These are phyloP conservation scores for Kickxella alabastrina DNA, from an alignment of 192 early-diverging fungal genomes.

Conservation along the genomic window DNA sequence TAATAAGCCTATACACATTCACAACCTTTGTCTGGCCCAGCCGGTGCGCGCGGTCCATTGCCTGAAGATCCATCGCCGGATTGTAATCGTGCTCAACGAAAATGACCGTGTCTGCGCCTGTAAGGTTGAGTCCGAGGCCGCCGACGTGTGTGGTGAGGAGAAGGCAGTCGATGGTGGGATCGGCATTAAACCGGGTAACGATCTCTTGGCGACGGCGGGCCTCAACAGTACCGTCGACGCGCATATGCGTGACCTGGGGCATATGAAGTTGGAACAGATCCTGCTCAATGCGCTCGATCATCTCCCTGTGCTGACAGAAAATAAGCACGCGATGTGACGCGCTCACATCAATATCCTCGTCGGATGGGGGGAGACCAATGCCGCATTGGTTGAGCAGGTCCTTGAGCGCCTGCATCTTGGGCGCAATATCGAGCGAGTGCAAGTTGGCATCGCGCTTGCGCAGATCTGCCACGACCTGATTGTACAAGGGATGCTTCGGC, in stretches of 20 bases:
- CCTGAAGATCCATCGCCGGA: conserved; percentile 98
- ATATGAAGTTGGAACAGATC: conserved; percentile 78
- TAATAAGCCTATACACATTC: conserved; percentile 97
- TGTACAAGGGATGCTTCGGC: conserved; percentile 82
- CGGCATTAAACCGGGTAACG: conserved; percentile 92
- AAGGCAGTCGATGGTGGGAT: conserved; percentile 92
- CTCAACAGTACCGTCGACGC: conserved; percentile 91
- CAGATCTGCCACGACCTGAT: conserved; percentile 61
- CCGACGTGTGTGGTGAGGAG: conserved; percentile 96
- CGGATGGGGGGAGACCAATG: conserved; percentile 71
- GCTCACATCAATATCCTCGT: conserved; percentile 51
- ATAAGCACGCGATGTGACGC: conserved; percentile 88
- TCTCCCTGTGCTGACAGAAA: conserved; percentile 93
- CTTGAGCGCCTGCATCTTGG: conserved; percentile 85
- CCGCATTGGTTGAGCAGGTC: conserved; percentile 93
- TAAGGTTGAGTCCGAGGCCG: conserved; percentile 94
- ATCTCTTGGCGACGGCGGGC: conserved; percentile 79
- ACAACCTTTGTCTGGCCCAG: conserved; percentile 97
- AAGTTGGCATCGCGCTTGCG: conserved; percentile 42
- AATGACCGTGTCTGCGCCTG: conserved; percentile 98
- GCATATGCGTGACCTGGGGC: conserved; percentile 87
- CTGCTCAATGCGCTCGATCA: conserved; percentile 96
- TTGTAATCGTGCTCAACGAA: conserved; percentile 99
- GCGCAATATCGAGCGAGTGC: conserved; percentile 60
- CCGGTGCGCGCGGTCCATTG: conserved; percentile 98